A percentile compares a stretch with the other conserved stretches of the same genome.
These are phyloP conservation scores for Paramecium caudatum DNA, from an alignment of 73 alveolate genomes.

Conservation along the genomic window DNA sequence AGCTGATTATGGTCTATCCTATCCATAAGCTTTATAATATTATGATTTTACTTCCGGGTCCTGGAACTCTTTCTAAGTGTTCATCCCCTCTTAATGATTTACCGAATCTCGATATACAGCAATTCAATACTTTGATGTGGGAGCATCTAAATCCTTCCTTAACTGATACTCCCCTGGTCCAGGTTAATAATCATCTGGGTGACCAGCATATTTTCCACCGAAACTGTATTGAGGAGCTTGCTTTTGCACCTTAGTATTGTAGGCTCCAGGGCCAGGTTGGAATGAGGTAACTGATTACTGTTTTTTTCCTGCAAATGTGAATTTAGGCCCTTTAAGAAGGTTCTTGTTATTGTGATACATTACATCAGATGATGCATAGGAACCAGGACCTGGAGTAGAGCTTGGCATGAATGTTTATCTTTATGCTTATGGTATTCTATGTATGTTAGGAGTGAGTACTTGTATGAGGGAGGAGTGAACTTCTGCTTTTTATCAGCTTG, in stretches of 20 bases:
- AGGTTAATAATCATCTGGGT: conserved; percentile 13
- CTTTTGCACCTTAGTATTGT: background rate
- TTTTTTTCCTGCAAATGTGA: conserved; percentile 43
- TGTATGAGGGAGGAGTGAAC: conserved; percentile 52
- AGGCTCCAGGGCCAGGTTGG: conserved; percentile 71
- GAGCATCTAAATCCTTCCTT: background rate
- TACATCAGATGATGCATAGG: conserved; percentile 54
- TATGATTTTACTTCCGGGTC: conserved; percentile 43
- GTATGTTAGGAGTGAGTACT: background rate
- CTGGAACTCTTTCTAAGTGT: conserved; percentile 32
- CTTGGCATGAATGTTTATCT: conserved; percentile 48
- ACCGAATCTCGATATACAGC: background rate
- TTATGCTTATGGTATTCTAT: conserved; percentile 43
- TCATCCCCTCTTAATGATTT: background rate
- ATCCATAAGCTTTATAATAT: background rate
- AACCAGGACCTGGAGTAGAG: conserved; percentile 66
- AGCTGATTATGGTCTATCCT: conserved; percentile 58
- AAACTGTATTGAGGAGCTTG: conserved; percentile 27
- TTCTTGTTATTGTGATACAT: background rate
- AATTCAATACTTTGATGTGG: background rate
- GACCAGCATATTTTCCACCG: conserved; percentile 7
- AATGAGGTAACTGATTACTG: background rate
- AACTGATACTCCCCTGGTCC: conserved; percentile 51
- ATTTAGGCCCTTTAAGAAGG: conserved; percentile 42
- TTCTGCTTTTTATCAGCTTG: conserved; percentile 18